phyloP scores from a whole-genome alignment of 768 basidiomycete genomes.

The Termitomyces titanicus region DNA sequence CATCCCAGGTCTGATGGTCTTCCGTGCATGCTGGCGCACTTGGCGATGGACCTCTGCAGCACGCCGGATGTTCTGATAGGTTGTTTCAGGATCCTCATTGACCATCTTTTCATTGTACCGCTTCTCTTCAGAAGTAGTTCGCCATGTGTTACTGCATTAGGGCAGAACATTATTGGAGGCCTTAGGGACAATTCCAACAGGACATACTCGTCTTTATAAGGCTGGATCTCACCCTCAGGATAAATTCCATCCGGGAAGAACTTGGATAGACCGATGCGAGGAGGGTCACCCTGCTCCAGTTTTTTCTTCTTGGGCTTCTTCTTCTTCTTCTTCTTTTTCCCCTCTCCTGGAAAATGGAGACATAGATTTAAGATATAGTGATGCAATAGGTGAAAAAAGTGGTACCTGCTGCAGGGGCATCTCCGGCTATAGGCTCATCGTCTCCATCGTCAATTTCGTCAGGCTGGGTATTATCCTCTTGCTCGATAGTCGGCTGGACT shows the following conservation, averaged over 20 bases:
- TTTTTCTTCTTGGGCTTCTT: conserved; percentile 90
- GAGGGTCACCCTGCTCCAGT: conserved; percentile 84
- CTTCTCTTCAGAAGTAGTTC: conserved; percentile 89
- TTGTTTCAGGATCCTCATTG: conserved; percentile 77
- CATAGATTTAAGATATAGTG: not conserved
- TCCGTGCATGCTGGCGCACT: conserved; percentile 79
- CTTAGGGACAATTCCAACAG: conserved; percentile 1
- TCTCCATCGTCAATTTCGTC: conserved; percentile 22
- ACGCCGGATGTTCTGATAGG: conserved; percentile 86
- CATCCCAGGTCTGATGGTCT: conserved; percentile 89
- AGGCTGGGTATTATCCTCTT: conserved; percentile 1
- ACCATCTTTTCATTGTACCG: conserved; percentile 75
- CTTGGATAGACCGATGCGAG: conserved; percentile 83
- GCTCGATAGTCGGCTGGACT: conserved; percentile 8
- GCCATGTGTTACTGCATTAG: conserved; percentile 71
- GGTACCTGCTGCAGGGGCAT: conserved; percentile 15
- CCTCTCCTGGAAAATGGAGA: conserved; percentile 36
- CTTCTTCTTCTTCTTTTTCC: conserved; percentile 89
- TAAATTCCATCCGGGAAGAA: conserved; percentile 84
- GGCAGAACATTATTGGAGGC: conserved; percentile 1
- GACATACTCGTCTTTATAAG: conserved; percentile 89
- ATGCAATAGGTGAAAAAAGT: not conserved
- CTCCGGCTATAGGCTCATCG: conserved; percentile 16
- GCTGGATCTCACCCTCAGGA: conserved; percentile 88
- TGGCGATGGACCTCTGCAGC: conserved; percentile 96